phyloP scores from a whole-genome alignment of 768 basidiomycete genomes.

The Cystobasidium ongulense region DNA sequence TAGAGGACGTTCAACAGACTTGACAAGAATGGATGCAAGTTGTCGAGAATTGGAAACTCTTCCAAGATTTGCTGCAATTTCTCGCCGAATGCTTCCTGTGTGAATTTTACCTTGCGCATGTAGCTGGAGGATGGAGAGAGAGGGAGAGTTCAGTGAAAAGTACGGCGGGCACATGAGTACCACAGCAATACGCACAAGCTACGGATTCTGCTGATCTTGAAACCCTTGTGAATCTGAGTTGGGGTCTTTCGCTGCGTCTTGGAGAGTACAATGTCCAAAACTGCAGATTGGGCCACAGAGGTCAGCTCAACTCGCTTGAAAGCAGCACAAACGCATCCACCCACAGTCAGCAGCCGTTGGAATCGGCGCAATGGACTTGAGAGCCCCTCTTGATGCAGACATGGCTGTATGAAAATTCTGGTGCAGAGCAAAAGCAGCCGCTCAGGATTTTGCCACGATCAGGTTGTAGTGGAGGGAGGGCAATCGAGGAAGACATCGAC shows the following conservation, averaged over 20 bases:
- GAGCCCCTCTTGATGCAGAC: slow-evolving; percentile 37
- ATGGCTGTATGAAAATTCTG: slow-evolving; percentile 1
- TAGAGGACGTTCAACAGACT: slow-evolving; percentile 97
- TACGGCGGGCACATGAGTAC: background rate
- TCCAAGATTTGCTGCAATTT: slow-evolving; percentile 84
- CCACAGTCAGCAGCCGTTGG: slow-evolving; percentile 77
- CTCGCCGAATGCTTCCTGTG: slow-evolving; percentile 92
- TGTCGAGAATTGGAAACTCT: slow-evolving; percentile 96
- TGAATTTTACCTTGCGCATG: slow-evolving; percentile 99
- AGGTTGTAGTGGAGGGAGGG: background rate
- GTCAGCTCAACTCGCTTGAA: slow-evolving; percentile 18
- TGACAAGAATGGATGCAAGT: slow-evolving; percentile 90
- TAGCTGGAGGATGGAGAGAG: slow-evolving; percentile 49
- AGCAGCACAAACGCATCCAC: background rate
- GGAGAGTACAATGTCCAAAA: slow-evolving; percentile 71
- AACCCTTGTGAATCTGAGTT: slow-evolving; percentile 98
- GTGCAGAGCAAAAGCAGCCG: background rate
- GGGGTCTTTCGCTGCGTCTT: slow-evolving; percentile 96
- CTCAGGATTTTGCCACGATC: background rate
- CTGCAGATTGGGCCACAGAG: slow-evolving; percentile 3
- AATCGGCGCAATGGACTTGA: slow-evolving; percentile 97
- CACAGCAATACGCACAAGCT: slow-evolving; percentile 54
- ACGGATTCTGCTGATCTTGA: slow-evolving; percentile 97
- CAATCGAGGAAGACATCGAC: background rate
- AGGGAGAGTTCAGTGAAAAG: background rate